Base-by-base conservation (phyloP, 176 grass and related monocot species). In the Eleusine indica region DNA sequence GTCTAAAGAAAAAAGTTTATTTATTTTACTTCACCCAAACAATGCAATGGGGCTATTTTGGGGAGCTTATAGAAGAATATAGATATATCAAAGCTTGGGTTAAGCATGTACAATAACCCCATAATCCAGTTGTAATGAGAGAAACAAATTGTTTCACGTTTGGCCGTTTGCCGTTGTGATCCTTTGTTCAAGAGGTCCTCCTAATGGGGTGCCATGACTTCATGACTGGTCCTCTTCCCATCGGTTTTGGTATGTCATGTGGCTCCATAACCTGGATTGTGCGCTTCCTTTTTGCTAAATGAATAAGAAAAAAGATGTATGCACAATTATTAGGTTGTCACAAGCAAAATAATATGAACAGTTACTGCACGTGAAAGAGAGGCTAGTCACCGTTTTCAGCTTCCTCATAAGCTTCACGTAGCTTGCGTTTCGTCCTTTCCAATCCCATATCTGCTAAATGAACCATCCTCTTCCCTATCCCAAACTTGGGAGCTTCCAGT, bases 391-490 rank as follows among this genome's bases (percentile, higher is more conserved):
- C 83, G 17, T 87, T 90, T 87, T 95, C 79, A 4, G 88, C 88
- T 88, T 95, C 85, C 44, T 92, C 71, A 29, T 95, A 92, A 39
- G 88, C 86, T 89, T 88, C 83, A 19, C 76, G 76, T 82, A 95
- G 86, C 71, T 77, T 92, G 16, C 53, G 67, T 67, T 92, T 92
- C 7, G 86, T 74, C 3, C 30, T 61, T 64, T 90, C 88, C 43
- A 92, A 80, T 67, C 47, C 19, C 37, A 76, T 51, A 67, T 77
- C n/a, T 4, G 58, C 22, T 47, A 73, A n/a, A 4, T 61, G 4
- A 4, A 10, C 48, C 3, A 85, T 85, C 39, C 53, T 68, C 74
- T 69, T 88, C 51, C 52, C 21, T 80, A 56, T 60, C 58, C n/a
- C 46, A 71, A 40, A 6, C 17, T 71, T 73, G 13, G 52, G 66